These are phyloP conservation scores for Mucor indicus DNA, from an alignment of 371 early-diverging fungal genomes.

Conservation along the genomic window DNA sequence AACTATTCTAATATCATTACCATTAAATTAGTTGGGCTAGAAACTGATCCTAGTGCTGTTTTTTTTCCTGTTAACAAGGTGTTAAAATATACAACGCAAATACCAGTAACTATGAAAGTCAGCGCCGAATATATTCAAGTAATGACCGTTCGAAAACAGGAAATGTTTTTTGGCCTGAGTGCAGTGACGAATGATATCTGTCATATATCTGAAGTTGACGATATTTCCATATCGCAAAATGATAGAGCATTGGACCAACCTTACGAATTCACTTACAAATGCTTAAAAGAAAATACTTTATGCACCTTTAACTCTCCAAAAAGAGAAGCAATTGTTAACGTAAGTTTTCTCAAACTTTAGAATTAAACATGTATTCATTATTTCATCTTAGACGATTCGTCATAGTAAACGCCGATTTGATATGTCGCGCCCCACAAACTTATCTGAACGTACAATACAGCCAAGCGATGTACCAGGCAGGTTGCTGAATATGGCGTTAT, in stretches of 20 bases:
- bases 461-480: constrained; percentile 90
- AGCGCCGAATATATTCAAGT: constrained; percentile 78
- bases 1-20: not conserved
- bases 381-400: constrained; percentile 43
- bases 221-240: constrained; percentile 50
- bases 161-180: constrained; percentile 59
- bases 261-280: constrained; percentile 71
- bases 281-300: constrained; percentile 51
- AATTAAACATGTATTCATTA: too few relatives aligned
- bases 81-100: constrained; percentile 48
- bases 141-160: constrained; percentile 56
- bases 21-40: constrained; percentile 48
- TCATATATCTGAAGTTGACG: constrained; percentile 81
- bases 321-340: constrained; percentile 62
- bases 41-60: constrained; percentile 55
- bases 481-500: constrained; percentile 82
- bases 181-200: constrained; percentile 80
- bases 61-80: constrained; percentile 61
- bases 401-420: constrained; percentile 68
- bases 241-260: constrained; percentile 36
- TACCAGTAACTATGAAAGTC: constrained; percentile 79
- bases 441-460: constrained; percentile 67
- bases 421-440: constrained; percentile 54
- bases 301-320: constrained; percentile 68
- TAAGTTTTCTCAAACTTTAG: constrained; percentile 16